These are phyloP conservation scores for Ceriops decandra DNA, from an alignment of 345 rosid species.

Conservation along the genomic window DNA sequence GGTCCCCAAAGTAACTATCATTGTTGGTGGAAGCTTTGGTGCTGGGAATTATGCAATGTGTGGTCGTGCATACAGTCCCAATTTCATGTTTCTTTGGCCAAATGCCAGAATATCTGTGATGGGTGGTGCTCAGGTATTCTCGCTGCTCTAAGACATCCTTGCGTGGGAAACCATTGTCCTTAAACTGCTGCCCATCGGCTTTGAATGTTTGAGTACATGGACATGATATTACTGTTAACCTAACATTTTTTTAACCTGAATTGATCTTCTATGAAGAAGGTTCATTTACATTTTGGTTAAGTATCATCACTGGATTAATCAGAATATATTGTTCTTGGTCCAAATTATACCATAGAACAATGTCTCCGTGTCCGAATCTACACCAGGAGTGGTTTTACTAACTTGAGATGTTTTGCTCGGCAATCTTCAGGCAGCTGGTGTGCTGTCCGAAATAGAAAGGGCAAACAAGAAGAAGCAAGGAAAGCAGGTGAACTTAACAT, in stretches of 20 bases:
- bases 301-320: too few species aligned
- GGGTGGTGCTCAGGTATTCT: constrained; percentile 92
- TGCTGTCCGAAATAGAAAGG: constrained; percentile 78
- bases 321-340: too few species aligned
- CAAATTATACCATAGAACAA: too few species aligned
- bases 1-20: constrained; percentile 87
- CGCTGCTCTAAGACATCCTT: constrained; percentile 1
- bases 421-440: constrained; percentile 85
- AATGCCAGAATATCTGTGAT: constrained; percentile 90
- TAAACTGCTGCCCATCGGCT: neutral
- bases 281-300: too few species aligned
- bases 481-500: constrained; percentile 48
- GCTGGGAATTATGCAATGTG: constrained; percentile 99
- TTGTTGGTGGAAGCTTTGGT: constrained; percentile 93
- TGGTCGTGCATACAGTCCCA: constrained; percentile 90
- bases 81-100: constrained; percentile 94
- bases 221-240: too few species aligned
- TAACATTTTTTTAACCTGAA: too few species aligned
- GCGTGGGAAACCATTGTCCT: neutral
- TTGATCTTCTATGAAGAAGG: too few species aligned
- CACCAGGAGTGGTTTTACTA: too few species aligned
- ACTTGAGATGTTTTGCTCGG: constrained; percentile 7
- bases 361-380: too few species aligned
- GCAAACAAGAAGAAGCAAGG: constrained; percentile 86
- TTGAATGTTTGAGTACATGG: neutral